phyloP scores from a whole-genome alignment of 169 alveolate genomes.

The Plasmodium inui region DNA sequence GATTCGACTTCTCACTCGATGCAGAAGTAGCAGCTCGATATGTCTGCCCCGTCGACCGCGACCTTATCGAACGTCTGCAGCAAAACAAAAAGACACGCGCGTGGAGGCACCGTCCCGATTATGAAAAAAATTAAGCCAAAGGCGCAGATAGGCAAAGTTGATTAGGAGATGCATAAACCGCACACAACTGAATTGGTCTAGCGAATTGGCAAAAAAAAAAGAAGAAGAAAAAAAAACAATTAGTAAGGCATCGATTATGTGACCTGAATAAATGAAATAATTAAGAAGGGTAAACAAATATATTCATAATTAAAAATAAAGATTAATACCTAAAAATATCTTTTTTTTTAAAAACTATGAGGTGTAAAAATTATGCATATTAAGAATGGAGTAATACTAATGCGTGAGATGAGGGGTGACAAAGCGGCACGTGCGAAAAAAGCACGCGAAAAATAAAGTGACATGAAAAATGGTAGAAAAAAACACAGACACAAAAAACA shows the following conservation, averaged over 20 bases:
- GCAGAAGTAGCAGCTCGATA: neutral
- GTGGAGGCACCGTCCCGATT: neutral
- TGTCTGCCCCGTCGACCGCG: neutral
- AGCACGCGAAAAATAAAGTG: neutral
- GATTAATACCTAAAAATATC: neutral
- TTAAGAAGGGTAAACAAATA: neutral
- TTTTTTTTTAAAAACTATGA: neutral
- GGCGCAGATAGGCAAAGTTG: neutral
- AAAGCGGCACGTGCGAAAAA: neutral
- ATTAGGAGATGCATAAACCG: neutral
- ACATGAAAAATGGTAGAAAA: neutral
- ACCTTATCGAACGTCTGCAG: neutral
- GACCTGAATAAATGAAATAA: neutral
- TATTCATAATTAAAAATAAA: neutral
- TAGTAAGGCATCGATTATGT: neutral
- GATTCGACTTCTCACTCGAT: neutral
- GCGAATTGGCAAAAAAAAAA: constrained; percentile 1
- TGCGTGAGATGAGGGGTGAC: neutral
- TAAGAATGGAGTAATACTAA: neutral
- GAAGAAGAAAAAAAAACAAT: neutral
- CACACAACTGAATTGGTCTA: neutral
- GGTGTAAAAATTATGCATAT: neutral
- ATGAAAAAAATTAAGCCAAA: neutral
- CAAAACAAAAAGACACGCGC: neutral
- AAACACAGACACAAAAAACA: neutral